Evolutionary conservation across 1,284 basidiomycete genomes (phyloP).

Genomic region (Pholiota adiposa): DNA sequence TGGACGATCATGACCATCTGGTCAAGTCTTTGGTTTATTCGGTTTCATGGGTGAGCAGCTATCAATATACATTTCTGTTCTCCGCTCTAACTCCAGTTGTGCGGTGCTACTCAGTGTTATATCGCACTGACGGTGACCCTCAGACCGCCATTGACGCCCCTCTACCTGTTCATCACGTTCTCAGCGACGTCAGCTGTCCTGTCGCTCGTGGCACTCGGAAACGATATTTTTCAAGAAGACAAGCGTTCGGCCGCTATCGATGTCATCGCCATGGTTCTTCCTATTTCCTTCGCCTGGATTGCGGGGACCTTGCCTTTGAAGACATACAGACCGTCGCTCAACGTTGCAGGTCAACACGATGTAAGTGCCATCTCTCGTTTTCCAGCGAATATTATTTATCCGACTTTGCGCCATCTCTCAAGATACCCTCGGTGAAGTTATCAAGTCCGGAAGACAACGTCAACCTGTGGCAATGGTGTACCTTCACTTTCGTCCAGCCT

Average conservation of each 20-base stretch:
- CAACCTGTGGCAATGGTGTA: conserved; percentile 79
- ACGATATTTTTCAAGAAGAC: conserved; percentile 28
- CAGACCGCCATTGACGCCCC: conserved; percentile 51
- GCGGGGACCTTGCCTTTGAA: conserved; percentile 59
- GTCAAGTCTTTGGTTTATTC: conserved; percentile 31
- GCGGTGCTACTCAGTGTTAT: conserved; percentile 41
- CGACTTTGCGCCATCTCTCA: neutral
- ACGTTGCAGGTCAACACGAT: conserved; percentile 51
- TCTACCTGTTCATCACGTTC: conserved; percentile 55
- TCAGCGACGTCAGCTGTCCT: conserved; percentile 39
- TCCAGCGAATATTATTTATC: neutral
- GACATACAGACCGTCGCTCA: conserved; percentile 42
- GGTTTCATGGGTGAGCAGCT: conserved; percentile 48
- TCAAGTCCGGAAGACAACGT: conserved; percentile 76
- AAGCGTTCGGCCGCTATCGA: conserved; percentile 29
- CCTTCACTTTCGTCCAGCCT: conserved; percentile 77
- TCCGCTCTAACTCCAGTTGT: neutral
- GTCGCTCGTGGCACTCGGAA: conserved; percentile 39
- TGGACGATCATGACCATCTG: conserved; percentile 25
- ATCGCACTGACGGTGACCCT: conserved; percentile 42
- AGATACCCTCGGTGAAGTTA: conserved; percentile 53
- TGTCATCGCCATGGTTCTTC: conserved; percentile 36
- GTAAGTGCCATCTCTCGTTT: conserved; percentile 34
- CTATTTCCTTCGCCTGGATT: conserved; percentile 48
- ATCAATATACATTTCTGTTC: conserved; percentile 1